These are phyloP conservation scores for Juglanconis juglandina DNA, from an alignment of 2,329 filamentous ascomycete genomes.

Conservation along the genomic window DNA sequence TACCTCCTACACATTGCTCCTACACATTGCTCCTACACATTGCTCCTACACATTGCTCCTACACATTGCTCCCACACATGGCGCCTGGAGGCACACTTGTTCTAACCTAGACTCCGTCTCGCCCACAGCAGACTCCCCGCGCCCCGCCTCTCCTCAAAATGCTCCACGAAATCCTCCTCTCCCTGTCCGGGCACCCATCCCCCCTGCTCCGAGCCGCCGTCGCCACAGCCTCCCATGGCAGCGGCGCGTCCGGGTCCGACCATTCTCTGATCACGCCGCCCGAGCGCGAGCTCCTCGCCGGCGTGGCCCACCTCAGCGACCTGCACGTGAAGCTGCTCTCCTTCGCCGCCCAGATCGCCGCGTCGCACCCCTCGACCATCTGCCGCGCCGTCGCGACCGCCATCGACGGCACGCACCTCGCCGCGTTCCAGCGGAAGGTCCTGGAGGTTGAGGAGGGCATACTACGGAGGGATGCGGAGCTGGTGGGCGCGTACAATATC, in stretches of 20 bases:
- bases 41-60: not conserved
- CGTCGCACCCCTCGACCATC: constrained; percentile 72
- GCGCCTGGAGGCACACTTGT: not conserved
- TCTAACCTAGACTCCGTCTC: constrained; percentile 2
- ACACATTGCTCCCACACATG: not conserved
- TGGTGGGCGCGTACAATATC: constrained; percentile 89
- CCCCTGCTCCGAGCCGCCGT: constrained; percentile 67
- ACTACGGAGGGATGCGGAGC: constrained; percentile 68
- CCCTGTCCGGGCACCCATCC: constrained; percentile 89
- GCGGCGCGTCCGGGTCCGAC: not conserved
- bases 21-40: not conserved
- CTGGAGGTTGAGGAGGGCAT: constrained; percentile 80
- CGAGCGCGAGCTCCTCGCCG: constrained; percentile 76
- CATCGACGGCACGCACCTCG: constrained; percentile 71
- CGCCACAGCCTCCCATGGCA: constrained; percentile 38
- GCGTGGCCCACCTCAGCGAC: constrained; percentile 72
- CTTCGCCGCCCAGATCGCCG: constrained; percentile 64
- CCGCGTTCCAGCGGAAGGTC: constrained; percentile 77
- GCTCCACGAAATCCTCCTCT: constrained; percentile 98
- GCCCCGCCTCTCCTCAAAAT: constrained; percentile 45
- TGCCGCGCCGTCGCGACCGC: constrained; percentile 83
- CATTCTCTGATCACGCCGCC: constrained; percentile 63
- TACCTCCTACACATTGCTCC: not conserved
- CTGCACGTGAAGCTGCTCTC: constrained; percentile 71
- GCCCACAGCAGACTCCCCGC: not conserved